Evolutionary conservation across 78 protist species (phyloP).

Genomic region (Tieghemostelium lacteum): DNA sequence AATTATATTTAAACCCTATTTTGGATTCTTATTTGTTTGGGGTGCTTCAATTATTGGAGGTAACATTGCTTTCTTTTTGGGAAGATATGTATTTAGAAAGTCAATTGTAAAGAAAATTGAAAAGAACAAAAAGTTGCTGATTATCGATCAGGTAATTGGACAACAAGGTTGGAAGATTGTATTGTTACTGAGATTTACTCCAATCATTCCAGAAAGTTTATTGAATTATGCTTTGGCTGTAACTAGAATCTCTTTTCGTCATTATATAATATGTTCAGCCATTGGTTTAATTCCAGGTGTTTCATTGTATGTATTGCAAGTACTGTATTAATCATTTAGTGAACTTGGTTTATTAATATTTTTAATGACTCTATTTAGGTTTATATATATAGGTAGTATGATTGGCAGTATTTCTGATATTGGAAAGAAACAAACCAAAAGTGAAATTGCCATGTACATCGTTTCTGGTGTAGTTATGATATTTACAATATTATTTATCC

Average conservation of each 20-base stretch:
- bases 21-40: constrained; percentile 58
- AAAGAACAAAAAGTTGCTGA: constrained; percentile 29
- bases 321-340: not conserved
- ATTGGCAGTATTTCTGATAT: not conserved
- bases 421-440: not conserved
- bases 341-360: not conserved
- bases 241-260: constrained; percentile 21
- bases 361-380: not conserved
- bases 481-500: constrained; percentile 19
- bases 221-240: constrained; percentile 66
- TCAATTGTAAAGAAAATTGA: constrained; percentile 11
- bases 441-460: constrained; percentile 16
- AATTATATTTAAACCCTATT: constrained; percentile 34
- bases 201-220: constrained; percentile 44
- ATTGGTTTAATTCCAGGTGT: constrained; percentile 70
- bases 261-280: constrained; percentile 43
- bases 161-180: constrained; percentile 68
- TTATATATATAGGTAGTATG: constrained; percentile 35
- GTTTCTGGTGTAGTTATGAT: constrained; percentile 44
- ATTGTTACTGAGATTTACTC: constrained; percentile 45
- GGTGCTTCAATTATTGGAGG: constrained; percentile 58
- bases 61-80: constrained; percentile 39
- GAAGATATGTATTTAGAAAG: constrained; percentile 51
- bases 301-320: constrained; percentile 27
- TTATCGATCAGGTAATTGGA: constrained; percentile 54